Conservation (phyloP, 192 early-diverging fungal species). For the Umbelopsis sp. region DNA sequence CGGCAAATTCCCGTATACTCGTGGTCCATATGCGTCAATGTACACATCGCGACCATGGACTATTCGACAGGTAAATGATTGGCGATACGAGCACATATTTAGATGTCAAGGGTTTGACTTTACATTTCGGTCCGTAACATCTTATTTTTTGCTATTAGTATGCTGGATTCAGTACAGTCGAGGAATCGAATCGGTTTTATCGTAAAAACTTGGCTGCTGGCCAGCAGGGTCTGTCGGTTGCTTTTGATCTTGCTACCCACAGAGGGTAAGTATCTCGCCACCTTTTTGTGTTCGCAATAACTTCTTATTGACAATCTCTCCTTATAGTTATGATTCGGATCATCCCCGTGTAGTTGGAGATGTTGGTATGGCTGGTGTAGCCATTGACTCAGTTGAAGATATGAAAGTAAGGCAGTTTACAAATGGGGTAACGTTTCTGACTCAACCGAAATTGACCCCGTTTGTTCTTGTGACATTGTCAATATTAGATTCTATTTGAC, state of each 20-base stretch:
- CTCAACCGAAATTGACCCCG: slow-evolving; percentile 18
- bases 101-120: not conserved
- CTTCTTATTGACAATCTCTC: not conserved
- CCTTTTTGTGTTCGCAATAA: not conserved
- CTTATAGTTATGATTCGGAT: slow-evolving; percentile 78
- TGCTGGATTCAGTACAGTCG: slow-evolving; percentile 92
- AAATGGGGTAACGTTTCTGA: slow-evolving; percentile 14
- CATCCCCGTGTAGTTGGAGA: slow-evolving; percentile 89
- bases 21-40: slow-evolving; percentile 84
- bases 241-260: slow-evolving; percentile 91
- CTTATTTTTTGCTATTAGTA: slow-evolving; percentile 53
- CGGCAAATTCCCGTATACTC: slow-evolving; percentile 86
- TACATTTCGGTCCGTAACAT: slow-evolving; percentile 2
- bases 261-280: slow-evolving; percentile 58
- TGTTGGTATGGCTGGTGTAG: slow-evolving; percentile 93
- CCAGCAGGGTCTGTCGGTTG: slow-evolving; percentile 86
- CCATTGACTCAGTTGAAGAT: slow-evolving; percentile 90
- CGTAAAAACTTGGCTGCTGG: slow-evolving; percentile 85
- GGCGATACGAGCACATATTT: not conserved
- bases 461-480: not conserved
- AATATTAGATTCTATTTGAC: slow-evolving; percentile 72
- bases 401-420: slow-evolving; percentile 48
- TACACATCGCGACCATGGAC: slow-evolving; percentile 87
- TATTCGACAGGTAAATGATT: slow-evolving; percentile 66
- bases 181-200: slow-evolving; percentile 90